Conservation (phyloP, 257 asterid species). For the Cordia subcordata region DNA sequence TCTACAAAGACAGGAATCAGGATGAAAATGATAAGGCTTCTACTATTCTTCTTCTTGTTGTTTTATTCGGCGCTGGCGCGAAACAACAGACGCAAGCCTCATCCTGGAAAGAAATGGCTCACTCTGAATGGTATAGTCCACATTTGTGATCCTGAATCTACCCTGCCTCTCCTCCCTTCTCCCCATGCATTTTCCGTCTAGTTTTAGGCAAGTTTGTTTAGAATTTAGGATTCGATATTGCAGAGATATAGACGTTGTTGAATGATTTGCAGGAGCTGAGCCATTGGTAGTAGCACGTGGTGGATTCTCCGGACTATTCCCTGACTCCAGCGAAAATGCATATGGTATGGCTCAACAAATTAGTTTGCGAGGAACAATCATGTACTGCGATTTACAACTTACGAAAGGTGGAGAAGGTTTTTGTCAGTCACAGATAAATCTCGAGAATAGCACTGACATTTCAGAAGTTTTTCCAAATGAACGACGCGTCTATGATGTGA, state of each 20-base stretch:
- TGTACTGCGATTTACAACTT: conserved; percentile 73
- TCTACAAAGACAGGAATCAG: neutral
- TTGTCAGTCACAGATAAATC: conserved; percentile 47
- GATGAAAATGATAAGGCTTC: conserved; percentile 34
- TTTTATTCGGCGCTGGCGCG: conserved; percentile 52
- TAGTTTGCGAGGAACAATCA: conserved; percentile 45
- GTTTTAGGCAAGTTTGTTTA: no score
- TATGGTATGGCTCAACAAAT: conserved; percentile 30
- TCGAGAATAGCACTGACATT: conserved; percentile 53
- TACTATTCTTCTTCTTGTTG: conserved; percentile 41
- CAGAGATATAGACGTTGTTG: neutral
- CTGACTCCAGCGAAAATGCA: conserved; percentile 48
- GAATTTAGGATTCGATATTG: no score
- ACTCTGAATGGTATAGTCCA: conserved; percentile 55
- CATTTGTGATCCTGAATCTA: no score
- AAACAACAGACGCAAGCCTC: conserved; percentile 15
- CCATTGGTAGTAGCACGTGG: conserved; percentile 32
- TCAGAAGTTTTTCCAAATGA: conserved; percentile 37
- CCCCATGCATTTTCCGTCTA: no score
- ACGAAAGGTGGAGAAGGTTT: conserved; percentile 57
- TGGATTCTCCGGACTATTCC: conserved; percentile 73
- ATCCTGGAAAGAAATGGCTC: conserved; percentile 53
- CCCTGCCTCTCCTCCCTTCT: neutral
- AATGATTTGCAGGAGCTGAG: conserved; percentile 22
- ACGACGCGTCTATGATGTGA: conserved; percentile 41